Percentiles rank a stretch among this genome's conserved stretches.
phyloP scores from a whole-genome alignment of 1,284 basidiomycete genomes.

The Boletus sp. region DNA sequence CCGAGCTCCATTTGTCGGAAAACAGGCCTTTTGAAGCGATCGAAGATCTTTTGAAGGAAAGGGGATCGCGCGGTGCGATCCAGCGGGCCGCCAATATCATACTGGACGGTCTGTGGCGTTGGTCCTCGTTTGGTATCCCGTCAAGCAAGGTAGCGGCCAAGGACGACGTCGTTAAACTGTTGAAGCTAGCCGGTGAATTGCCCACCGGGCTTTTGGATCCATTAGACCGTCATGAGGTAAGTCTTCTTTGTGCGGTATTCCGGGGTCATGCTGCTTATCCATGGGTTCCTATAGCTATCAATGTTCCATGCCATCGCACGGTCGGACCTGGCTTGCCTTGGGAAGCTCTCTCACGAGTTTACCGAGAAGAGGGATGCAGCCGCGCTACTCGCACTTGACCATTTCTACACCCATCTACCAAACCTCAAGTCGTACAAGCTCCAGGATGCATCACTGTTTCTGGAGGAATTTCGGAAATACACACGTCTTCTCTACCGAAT shows the following conservation, averaged over 20 bases:
- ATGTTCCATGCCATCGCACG: slow-evolving; percentile 32
- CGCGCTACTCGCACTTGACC: slow-evolving; percentile 34
- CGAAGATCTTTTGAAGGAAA: slow-evolving; percentile 46
- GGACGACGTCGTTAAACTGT: slow-evolving; percentile 12
- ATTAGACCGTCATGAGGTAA: slow-evolving; percentile 24
- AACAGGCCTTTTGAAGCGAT: slow-evolving; percentile 56
- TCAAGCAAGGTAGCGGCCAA: slow-evolving; percentile 14
- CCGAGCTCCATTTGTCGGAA: slow-evolving; percentile 56
- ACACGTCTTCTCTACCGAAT: slow-evolving; percentile 39
- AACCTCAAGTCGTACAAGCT: slow-evolving; percentile 16
- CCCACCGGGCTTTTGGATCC: slow-evolving; percentile 20
- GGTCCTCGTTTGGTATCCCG: slow-evolving; percentile 31
- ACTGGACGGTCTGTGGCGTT: slow-evolving; percentile 30
- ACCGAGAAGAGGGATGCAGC: slow-evolving; percentile 7
- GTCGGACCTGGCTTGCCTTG: slow-evolving; percentile 17
- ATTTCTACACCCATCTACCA: slow-evolving; percentile 26
- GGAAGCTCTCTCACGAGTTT: slow-evolving; percentile 19
- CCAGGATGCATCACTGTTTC: slow-evolving; percentile 35
- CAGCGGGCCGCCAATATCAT: slow-evolving; percentile 37
- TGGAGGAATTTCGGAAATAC: slow-evolving; percentile 45
- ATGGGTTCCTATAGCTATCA: slow-evolving; percentile 21
- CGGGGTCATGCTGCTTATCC: neutral
- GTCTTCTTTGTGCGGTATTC: neutral
- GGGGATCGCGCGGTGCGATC: slow-evolving; percentile 32
- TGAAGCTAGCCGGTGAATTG: slow-evolving; percentile 26